Evolutionary conservation across 805 yeast genomes (phyloP).

Genomic region (Pichia manshurica): DNA sequence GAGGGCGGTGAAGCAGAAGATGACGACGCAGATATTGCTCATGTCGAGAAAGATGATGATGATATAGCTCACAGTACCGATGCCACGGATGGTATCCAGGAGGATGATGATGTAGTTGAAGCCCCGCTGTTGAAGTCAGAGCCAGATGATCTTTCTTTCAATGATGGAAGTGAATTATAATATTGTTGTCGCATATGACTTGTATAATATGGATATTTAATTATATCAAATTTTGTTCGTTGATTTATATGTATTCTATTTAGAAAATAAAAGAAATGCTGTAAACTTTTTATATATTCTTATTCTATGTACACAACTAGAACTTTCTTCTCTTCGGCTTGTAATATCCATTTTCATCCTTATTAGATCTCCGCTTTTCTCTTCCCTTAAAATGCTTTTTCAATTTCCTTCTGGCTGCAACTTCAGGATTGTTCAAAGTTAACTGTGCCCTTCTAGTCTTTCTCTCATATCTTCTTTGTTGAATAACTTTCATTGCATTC

Average conservation of each 20-base stretch:
- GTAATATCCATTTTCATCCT: constrained; percentile 73
- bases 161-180: background rate
- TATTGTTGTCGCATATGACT: background rate
- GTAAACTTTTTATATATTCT: background rate
- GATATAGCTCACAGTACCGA: constrained; percentile 5
- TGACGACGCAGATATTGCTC: background rate
- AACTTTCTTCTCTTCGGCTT: constrained; percentile 52
- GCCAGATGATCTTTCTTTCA: constrained; percentile 6
- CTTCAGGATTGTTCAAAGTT: constrained; percentile 73
- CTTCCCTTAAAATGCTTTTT: constrained; percentile 70
- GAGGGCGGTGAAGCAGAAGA: constrained; percentile 11
- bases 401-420: constrained; percentile 71
- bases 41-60: background rate
- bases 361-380: constrained; percentile 69
- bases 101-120: constrained; percentile 4
- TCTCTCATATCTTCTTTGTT: constrained; percentile 66
- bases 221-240: background rate
- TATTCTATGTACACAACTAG: background rate
- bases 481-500: constrained; percentile 55
- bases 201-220: constrained; percentile 1
- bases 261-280: background rate
- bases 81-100: constrained; percentile 8
- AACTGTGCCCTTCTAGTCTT: constrained; percentile 68
- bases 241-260: background rate
- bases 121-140: constrained; percentile 4